Evolutionary conservation across 371 early-diverging fungal genomes (phyloP), one percentile per base, ranked within the genome.

Genomic region (Encephalitozoon hellem): DNA sequence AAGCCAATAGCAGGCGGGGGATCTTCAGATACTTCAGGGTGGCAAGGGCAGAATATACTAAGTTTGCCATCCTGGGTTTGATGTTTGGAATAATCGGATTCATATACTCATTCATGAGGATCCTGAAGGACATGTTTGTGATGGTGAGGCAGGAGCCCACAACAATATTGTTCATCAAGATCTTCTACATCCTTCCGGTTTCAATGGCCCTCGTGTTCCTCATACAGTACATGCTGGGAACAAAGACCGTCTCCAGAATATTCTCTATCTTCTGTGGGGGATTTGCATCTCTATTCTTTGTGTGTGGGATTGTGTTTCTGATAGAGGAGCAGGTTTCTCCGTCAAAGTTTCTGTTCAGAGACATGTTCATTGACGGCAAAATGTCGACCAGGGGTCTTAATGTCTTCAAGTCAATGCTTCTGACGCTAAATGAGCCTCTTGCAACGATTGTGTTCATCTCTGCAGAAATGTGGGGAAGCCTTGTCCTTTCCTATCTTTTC

Each of bases 401-500:
- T 12, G 53, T 69, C 54, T 25, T 84, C 15, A 69, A 74, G 30
- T 76, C 70, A 15, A 51, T 83, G 43, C 45, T 84, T 12, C 66
- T 83, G 25, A 86, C 83, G 1, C n/a, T 83, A 9, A 76, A 74
- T 38, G 77, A 77, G 51, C 86, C 84, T 51, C 77, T 84, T 42
- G 74, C 84, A n/a, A 82, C 86, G 11, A 49, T 82, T 15, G 54
- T 81, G 9, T 86, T 76, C 71, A 79, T 84, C 4, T 38, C 77
- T 28, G 78, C 85, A n/a, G 86, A 86, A 72, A 59, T 84, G 23
- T 86, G 85, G 85, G 86, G 86, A 34, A 81, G 75, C 65, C 45
- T 83, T 2, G 77, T 86, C 51, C 70, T 84, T 5, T 78, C 82
- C 9, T 75, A 86, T 69, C 73, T 86, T 41, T 86, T 84, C 73